Evolutionary conservation across 2,329 filamentous ascomycete species (phyloP).

Genomic region (Chalara sp.): DNA sequence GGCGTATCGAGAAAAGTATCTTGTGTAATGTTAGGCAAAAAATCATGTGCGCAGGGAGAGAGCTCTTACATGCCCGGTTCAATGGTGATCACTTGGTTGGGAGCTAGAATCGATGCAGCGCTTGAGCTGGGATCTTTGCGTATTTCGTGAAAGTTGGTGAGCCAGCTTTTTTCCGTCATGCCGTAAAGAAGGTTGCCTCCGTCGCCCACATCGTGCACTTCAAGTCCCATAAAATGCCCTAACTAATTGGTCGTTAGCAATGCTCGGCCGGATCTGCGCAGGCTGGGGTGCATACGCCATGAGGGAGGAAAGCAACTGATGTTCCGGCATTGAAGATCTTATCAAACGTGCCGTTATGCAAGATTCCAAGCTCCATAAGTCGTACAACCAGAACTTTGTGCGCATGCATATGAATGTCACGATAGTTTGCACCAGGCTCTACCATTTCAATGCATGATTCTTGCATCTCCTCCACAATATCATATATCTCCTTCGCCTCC

Average conservation of each 20-base stretch:
- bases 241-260: conserved; percentile 2
- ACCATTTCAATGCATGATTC: conserved; percentile 62
- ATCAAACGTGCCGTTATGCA: conserved; percentile 53
- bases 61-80: conserved; percentile 64
- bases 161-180: conserved; percentile 7
- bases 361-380: conserved; percentile 63
- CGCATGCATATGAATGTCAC: conserved; percentile 66
- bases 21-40: conserved; percentile 20
- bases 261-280: not conserved
- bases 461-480: conserved; percentile 77
- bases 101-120: conserved; percentile 35
- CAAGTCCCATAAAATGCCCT: conserved; percentile 53
- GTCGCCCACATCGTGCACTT: conserved; percentile 53
- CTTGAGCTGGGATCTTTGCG: conserved; percentile 2
- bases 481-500: conserved; percentile 68
- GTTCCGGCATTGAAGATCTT: conserved; percentile 47
- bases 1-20: conserved; percentile 70
- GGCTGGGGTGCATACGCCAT: conserved; percentile 34
- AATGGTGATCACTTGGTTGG: conserved; percentile 68
- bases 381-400: conserved; percentile 66
- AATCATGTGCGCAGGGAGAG: not conserved
- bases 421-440: conserved; percentile 62
- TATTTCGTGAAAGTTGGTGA: conserved; percentile 11
- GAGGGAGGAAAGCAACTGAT: conserved; percentile 57
- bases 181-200: conserved; percentile 30